A percentile compares a stretch with the other conserved stretches of the same genome.
Conservation (phyloP, 1,284 basidiomycete genomes). For the Irpex sp. region DNA sequence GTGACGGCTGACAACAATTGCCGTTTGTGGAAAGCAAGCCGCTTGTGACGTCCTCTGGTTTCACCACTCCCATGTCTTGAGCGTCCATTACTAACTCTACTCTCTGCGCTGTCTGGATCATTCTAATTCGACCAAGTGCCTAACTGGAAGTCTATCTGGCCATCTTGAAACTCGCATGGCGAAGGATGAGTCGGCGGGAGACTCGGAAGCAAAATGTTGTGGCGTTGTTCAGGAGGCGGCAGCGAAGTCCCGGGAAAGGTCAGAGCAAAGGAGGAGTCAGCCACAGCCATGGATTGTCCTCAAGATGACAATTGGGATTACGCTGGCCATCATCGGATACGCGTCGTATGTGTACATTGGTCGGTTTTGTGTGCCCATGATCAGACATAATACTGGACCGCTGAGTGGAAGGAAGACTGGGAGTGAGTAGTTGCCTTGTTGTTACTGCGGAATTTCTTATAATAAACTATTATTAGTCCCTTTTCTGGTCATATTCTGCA, state of each 20-base stretch:
- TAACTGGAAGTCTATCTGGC: no score
- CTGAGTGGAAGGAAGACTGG: conserved; percentile 47
- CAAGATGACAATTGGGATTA: conserved; percentile 54
- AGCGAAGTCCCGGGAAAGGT: conserved; percentile 32
- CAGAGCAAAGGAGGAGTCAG: conserved; percentile 32
- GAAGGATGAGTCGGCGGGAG: background rate
- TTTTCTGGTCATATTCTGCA: conserved; percentile 51
- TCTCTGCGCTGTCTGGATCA: background rate
- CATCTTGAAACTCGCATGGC: conserved; percentile 5
- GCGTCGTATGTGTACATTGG: conserved; percentile 71
- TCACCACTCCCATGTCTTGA: background rate
- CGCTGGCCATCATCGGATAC: conserved; percentile 53
- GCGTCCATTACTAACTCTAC: background rate
- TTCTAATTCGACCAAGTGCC: background rate
- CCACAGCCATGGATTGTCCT: conserved; percentile 61
- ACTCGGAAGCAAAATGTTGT: conserved; percentile 21
- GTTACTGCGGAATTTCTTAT: background rate
- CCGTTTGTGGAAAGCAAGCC: background rate
- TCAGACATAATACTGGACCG: conserved; percentile 38
- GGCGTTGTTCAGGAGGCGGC: conserved; percentile 39
- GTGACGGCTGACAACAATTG: background rate
- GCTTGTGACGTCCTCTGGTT: background rate
- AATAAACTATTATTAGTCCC: conserved; percentile 39
- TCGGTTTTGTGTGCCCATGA: conserved; percentile 61
- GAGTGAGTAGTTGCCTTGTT: conserved; percentile 42